These are phyloP conservation scores for Bruguiera sexangula DNA, from an alignment of 345 rosid genomes.

Conservation along the genomic window DNA sequence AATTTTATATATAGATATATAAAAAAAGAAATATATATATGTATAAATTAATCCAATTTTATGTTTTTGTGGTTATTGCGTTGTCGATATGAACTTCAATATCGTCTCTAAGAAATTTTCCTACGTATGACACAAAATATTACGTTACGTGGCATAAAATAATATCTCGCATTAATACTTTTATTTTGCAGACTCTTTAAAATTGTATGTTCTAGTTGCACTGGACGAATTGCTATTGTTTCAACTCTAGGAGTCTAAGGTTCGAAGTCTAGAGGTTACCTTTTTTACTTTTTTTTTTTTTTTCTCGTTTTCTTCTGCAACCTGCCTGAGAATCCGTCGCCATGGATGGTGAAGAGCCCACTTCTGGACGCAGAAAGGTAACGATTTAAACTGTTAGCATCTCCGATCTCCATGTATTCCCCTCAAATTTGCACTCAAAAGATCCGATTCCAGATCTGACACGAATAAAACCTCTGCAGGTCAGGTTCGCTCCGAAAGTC, in stretches of 20 bases:
- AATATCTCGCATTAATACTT: too few relatives aligned
- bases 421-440: background rate
- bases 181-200: too few relatives aligned
- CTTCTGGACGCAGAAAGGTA: constrained; percentile 8
- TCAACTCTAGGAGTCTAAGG: background rate
- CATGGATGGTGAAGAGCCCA: constrained; percentile 12
- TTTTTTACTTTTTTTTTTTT: background rate
- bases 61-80: too few relatives aligned
- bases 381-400: background rate
- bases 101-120: too few relatives aligned
- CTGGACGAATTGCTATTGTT: fast-evolving
- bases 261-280: fast-evolving
- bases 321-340: background rate
- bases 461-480: constrained; percentile 17
- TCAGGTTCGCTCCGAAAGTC: constrained; percentile 39
- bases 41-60: too few relatives aligned
- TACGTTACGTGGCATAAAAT: too few relatives aligned
- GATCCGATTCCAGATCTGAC: background rate
- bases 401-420: background rate
- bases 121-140: too few relatives aligned
- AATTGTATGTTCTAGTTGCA: too few relatives aligned
- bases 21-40: too few relatives aligned
- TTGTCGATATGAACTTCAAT: too few relatives aligned
- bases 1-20: too few relatives aligned
- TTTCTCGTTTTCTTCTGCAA: background rate